These are phyloP conservation scores for Collybiopsis confluens DNA, from an alignment of 768 basidiomycete species.

Conservation along the genomic window DNA sequence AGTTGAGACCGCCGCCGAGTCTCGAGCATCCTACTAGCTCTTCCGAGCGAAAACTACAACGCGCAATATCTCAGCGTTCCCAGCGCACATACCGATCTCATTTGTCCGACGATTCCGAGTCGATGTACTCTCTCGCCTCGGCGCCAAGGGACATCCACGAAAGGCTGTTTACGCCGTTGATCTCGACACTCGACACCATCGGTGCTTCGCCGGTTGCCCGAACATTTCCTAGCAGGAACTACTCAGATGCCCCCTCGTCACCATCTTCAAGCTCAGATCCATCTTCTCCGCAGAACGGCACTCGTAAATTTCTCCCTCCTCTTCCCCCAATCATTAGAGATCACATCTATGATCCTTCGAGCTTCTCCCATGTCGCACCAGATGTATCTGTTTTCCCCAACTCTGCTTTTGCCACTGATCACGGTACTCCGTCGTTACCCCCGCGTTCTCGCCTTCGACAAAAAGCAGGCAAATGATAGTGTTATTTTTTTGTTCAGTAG, in stretches of 20 bases:
- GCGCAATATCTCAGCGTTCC: not conserved
- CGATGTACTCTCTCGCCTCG: conserved; percentile 22
- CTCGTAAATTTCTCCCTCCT: not conserved
- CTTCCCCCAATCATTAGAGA: not conserved
- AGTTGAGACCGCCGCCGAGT: not conserved
- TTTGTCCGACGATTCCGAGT: conserved; percentile 13
- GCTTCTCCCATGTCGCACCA: not conserved
- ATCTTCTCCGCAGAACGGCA: no score
- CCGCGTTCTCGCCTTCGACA: not conserved
- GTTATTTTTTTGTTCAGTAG: not conserved
- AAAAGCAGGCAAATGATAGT: not conserved
- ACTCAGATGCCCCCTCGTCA: not conserved
- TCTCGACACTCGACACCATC: conserved; percentile 15
- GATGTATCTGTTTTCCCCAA: not conserved
- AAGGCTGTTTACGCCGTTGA: conserved; percentile 14
- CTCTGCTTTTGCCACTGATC: conserved; percentile 2
- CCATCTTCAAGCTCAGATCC: no score
- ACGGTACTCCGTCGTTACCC: conserved; percentile 7
- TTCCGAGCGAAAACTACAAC: not conserved
- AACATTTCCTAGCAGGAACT: not conserved
- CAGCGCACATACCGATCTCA: not conserved
- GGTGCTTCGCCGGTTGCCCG: conserved; percentile 13
- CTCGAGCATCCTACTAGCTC: not conserved
- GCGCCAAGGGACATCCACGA: conserved; percentile 20
- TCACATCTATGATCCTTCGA: not conserved